Base-by-base conservation (phyloP, 257 asterid genomes). In the Leptodermis oblonga region DNA sequence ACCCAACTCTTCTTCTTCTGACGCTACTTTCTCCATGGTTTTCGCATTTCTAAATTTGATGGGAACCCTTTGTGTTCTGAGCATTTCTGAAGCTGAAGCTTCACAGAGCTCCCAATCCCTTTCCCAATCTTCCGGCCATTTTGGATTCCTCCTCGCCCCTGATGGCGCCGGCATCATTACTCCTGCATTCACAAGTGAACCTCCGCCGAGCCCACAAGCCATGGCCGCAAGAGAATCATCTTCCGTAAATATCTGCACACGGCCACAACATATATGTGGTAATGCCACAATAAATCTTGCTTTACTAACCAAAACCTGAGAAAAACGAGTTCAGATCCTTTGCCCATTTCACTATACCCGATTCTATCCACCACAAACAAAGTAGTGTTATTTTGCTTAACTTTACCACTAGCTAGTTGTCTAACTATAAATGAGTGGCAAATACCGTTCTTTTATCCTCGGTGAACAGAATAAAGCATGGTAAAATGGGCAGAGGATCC, bases 191-290 rank as follows among this genome's bases (percentile, higher is more conserved):
- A 84, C 74, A 0, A 86, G 78, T 17, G 89, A 86, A n/a, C 92
- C 92, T 23, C 89, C 89, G 12, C 92, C 89, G 36, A 86, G 73
- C 28, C 92, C 89, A 72, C 88, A 82, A 3, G 86, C 82, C 25
- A 73, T 72, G 11, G 82, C 86, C 36, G 86, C 85, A 20, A 77
- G 54, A 69, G 89, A 68, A 77, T 82, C 87, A 49, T 79, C 85
- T 68, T 82, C 81, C 67, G 62, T 9, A 52, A 68, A 68, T 39
- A 82, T 13, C 89, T 86, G 79, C n/a, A 33, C 10, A 51, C 56
- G n/a, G n/a, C n/a, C n/a, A n/a, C n/a, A n/a, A n/a, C n/a, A n/a
- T n/a, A n/a, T n/a, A n/a, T 48, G 53, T 2, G 4, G 53, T 9
- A 48, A 15, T 17, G 23, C 53, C 18, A 48, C 53, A 48, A n/a